These are phyloP conservation scores for Phialocephala subalpina DNA, from an alignment of 2,329 filamentous ascomycete species.

Conservation along the genomic window DNA sequence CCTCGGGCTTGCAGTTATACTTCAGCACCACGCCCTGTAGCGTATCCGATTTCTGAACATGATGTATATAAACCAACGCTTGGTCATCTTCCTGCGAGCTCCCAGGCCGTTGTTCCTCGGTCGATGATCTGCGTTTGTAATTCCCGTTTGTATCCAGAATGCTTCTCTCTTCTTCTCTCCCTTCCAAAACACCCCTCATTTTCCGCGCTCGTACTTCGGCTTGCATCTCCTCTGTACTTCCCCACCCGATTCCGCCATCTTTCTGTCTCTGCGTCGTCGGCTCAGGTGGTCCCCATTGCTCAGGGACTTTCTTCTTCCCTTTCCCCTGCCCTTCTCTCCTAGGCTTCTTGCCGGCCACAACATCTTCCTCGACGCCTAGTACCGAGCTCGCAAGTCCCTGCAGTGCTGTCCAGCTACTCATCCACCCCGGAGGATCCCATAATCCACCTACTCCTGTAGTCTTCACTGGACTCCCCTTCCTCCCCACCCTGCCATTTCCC, in stretches of 20 bases:
- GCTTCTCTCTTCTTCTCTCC: constrained; percentile 66
- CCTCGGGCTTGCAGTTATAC: constrained; percentile 85
- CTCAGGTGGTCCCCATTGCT: constrained; percentile 42
- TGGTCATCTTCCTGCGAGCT: constrained; percentile 66
- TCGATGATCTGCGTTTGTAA: constrained; percentile 41
- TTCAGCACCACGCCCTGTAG: constrained; percentile 90
- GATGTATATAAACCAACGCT: constrained; percentile 89
- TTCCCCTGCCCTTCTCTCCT: constrained; percentile 25
- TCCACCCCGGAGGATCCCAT: constrained; percentile 38
- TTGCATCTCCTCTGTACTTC: constrained; percentile 61
- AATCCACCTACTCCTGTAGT: constrained; percentile 29
- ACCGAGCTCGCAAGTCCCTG: constrained; percentile 45
- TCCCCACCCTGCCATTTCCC: constrained; percentile 5
- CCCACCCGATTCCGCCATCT: constrained; percentile 55
- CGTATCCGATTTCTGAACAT: constrained; percentile 83
- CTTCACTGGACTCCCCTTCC: constrained; percentile 17
- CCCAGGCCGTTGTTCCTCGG: constrained; percentile 35
- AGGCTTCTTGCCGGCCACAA: constrained; percentile 19
- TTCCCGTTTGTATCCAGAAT: constrained; percentile 55
- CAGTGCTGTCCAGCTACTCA: constrained; percentile 41
- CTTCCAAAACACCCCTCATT: constrained; percentile 67
- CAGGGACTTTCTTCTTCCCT: constrained; percentile 30
- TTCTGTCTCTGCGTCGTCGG: constrained; percentile 20
- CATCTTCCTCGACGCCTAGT: constrained; percentile 36
- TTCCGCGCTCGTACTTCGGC: constrained; percentile 62